phyloP scores from a whole-genome alignment of 2,329 filamentous ascomycete genomes.

The Cladosporium sp. region DNA sequence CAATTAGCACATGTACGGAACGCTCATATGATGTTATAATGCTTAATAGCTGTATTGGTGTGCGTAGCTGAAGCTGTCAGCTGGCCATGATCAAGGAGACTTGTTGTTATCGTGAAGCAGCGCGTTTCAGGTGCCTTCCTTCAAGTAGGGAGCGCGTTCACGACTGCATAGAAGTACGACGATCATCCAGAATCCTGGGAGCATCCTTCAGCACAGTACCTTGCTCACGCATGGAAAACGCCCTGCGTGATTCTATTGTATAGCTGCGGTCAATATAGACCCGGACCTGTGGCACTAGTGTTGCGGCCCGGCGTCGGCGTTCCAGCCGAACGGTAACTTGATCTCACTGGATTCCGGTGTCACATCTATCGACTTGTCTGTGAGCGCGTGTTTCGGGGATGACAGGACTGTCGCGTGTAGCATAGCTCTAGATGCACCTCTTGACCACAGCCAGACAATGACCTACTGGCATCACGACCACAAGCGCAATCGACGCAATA shows the following conservation, averaged over 20 bases:
- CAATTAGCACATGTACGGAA: neutral
- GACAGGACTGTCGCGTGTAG: neutral
- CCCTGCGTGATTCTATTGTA: neutral
- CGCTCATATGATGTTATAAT: neutral
- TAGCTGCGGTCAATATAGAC: slow-evolving; percentile 2
- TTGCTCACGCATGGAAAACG: neutral
- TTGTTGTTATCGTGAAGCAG: neutral
- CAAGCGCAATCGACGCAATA: neutral
- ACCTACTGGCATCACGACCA: neutral
- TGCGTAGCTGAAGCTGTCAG: neutral
- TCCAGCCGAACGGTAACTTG: neutral
- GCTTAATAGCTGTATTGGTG: neutral
- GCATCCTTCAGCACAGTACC: too few species aligned
- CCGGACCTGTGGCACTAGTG: neutral
- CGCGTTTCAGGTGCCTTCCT: neutral
- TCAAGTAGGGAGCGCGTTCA: neutral
- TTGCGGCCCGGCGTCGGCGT: neutral
- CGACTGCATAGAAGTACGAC: neutral
- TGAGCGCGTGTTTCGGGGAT: neutral
- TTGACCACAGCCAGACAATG: neutral
- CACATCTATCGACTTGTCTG: neutral
- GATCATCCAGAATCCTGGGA: neutral
- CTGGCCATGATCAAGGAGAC: neutral
- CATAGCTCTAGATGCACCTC: neutral
- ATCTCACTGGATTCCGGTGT: neutral